A percentile compares a stretch with the other conserved stretches of the same genome.
Conservation (phyloP, 2,329 filamentous ascomycete genomes). For the Trichoderma asperellum region DNA sequence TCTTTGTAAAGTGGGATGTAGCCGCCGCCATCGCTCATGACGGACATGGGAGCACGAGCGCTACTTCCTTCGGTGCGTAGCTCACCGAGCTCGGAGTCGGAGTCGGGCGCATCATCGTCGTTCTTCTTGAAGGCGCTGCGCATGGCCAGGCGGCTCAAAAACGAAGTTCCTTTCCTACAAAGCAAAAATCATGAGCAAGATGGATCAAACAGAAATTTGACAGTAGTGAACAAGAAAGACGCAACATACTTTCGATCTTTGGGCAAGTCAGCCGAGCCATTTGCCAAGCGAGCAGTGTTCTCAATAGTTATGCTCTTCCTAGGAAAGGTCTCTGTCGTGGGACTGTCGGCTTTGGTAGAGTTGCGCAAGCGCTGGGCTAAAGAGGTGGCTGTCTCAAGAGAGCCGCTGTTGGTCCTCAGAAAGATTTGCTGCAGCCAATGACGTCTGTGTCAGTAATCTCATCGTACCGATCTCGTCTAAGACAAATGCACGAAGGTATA, state of each 20-base stretch:
- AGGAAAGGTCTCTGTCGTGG: constrained; percentile 47
- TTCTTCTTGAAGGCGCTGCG: constrained; percentile 75
- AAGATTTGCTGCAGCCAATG: constrained; percentile 44
- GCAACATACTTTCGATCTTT: constrained; percentile 67
- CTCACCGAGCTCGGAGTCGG: constrained; percentile 72
- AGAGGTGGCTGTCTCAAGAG: constrained; percentile 42
- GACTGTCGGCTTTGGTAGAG: constrained; percentile 57
- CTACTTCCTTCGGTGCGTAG: constrained; percentile 77
- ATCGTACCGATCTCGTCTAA: background rate
- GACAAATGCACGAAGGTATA: background rate
- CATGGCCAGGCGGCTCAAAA: constrained; percentile 80
- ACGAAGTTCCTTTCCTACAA: constrained; percentile 80
- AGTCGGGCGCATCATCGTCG: constrained; percentile 58
- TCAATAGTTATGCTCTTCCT: constrained; percentile 50
- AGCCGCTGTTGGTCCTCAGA: constrained; percentile 44
- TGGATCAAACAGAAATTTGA: background rate
- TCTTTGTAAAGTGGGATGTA: constrained; percentile 88
- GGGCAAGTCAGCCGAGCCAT: constrained; percentile 48
- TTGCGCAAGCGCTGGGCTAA: constrained; percentile 60
- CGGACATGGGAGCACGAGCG: constrained; percentile 78
- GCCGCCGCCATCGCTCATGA: constrained; percentile 67
- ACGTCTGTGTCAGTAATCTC: constrained; percentile 1
- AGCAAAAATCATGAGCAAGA: constrained; percentile 26
- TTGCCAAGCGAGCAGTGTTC: constrained; percentile 43
- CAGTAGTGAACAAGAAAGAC: no score